A percentile compares a stretch with the other conserved stretches of the same genome.
phyloP scores from a whole-genome alignment of 768 basidiomycete species.

The Phaeolepiota aurea region DNA sequence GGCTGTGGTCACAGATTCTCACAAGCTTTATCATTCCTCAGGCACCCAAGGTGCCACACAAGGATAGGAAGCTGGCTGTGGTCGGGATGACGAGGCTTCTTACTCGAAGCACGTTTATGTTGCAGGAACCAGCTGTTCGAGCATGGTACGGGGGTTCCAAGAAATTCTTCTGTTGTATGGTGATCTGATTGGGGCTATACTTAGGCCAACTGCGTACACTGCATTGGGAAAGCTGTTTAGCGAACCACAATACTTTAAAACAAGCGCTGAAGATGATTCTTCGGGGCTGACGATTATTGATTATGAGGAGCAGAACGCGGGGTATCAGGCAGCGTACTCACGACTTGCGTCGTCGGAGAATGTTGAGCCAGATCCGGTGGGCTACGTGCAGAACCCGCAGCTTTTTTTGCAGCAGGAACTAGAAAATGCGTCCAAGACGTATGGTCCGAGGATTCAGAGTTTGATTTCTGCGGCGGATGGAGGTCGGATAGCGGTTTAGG shows the following conservation, averaged over 20 bases:
- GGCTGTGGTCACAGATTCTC: conserved; percentile 75
- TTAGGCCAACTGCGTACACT: conserved; percentile 63
- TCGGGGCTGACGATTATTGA: conserved; percentile 71
- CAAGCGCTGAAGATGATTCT: conserved; percentile 34
- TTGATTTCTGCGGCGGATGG: conserved; percentile 24
- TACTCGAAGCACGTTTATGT: conserved; percentile 64
- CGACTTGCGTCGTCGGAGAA: conserved; percentile 77
- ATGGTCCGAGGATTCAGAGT: conserved; percentile 26
- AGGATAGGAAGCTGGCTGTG: conserved; percentile 78
- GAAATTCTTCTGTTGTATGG: neutral
- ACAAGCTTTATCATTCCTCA: conserved; percentile 74
- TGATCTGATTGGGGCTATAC: neutral
- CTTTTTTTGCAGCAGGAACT: conserved; percentile 43
- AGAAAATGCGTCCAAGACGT: conserved; percentile 23
- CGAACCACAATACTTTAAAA: conserved; percentile 64
- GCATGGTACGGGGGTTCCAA: conserved; percentile 48
- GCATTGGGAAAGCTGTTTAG: conserved; percentile 70
- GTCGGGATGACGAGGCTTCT: conserved; percentile 77
- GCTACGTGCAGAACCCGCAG: conserved; percentile 48
- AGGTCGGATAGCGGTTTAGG: neutral
- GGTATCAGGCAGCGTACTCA: conserved; percentile 93
- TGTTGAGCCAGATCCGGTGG: conserved; percentile 49
- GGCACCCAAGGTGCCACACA: conserved; percentile 68
- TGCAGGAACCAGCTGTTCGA: conserved; percentile 51
- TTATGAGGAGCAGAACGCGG: conserved; percentile 81